Evolutionary conservation across 306 rosid genomes (phyloP), one percentile per base, ranked within the genome.

Genomic region (Vicia faba): DNA sequence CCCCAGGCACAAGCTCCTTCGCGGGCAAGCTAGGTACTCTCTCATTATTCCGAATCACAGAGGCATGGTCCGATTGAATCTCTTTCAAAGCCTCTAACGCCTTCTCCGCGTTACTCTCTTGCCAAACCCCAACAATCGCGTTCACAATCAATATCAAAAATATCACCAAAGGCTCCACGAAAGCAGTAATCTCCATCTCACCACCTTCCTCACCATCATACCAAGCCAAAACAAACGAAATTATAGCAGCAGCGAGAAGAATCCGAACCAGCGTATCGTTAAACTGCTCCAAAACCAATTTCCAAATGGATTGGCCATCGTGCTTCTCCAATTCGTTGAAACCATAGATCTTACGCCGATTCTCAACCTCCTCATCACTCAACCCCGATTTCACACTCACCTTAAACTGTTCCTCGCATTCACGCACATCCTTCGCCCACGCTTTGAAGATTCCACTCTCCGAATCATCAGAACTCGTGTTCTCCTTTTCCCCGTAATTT

Each of bases 21-120:
- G 98, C 92, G 0, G 89, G 79, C 36, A 87, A 19, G 41, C 18
- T 83, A 1, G 81, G 79, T 31, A 80, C 40, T 43, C 71, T 85
- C 14, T 3, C 36, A 7, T 79, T 71, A 19, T 89, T 81, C 0
- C 98, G 82, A 67, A 84, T 40, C 36, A 92, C 93, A 0, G 81
- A 1, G 0, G 98, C 98, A 14, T 82, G 91, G 81, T 89, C 93
- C 2, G 98, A 85, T 45, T 92, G 98, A 77, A 92, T 92, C 83
- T 92, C 98, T 28, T 92, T 92, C 11, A 92, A 72, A 5, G 98
- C 96, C 69, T 89, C 96, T 9, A 92, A 66, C 9, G 98, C 98
- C 82, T 89, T 89, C 80, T 92, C 98, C 4, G 98, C 98, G 68
- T 92, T 84, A 77, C 74, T 92, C 79, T 92, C 98, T 59, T 92